These are phyloP conservation scores for Penstemon barbatus DNA, from an alignment of 257 asterid genomes.

Conservation along the genomic window DNA sequence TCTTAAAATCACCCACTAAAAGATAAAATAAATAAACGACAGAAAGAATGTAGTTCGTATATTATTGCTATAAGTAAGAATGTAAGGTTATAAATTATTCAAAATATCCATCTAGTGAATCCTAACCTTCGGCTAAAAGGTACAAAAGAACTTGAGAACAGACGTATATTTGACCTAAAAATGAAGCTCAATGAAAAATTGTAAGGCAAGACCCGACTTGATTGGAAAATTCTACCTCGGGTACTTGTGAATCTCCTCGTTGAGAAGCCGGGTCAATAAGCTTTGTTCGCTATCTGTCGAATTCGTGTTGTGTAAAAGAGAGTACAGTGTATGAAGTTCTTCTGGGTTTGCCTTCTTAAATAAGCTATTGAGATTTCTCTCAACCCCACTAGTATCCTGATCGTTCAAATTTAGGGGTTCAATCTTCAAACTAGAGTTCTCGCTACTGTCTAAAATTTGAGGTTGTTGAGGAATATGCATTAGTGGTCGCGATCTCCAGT, in stretches of 20 bases:
- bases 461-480: constrained; percentile 66
- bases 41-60: constrained; percentile 36
- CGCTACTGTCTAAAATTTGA: constrained; percentile 29
- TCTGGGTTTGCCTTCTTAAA: constrained; percentile 67
- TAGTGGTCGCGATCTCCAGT: constrained; percentile 88
- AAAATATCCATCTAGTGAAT: constrained; percentile 32
- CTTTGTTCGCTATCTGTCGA: constrained; percentile 39
- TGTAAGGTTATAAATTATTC: constrained; percentile 26
- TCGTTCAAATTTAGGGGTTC: constrained; percentile 39
- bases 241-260: constrained; percentile 56
- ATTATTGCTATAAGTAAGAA: constrained; percentile 30
- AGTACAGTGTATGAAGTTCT: constrained; percentile 67
- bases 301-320: constrained; percentile 43
- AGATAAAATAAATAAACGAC: background rate
- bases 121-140: constrained; percentile 34
- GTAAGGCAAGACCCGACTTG: constrained; percentile 24
- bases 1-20: too few species aligned
- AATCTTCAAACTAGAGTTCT: constrained; percentile 36
- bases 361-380: constrained; percentile 50
- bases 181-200: constrained; percentile 29
- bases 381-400: constrained; percentile 36
- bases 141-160: constrained; percentile 32
- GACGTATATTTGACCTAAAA: constrained; percentile 38
- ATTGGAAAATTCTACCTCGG: constrained; percentile 35
- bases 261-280: constrained; percentile 56